These are phyloP conservation scores for Parasarocladium wereldwijsianum DNA, from an alignment of 2,329 filamentous ascomycete species.

Conservation along the genomic window DNA sequence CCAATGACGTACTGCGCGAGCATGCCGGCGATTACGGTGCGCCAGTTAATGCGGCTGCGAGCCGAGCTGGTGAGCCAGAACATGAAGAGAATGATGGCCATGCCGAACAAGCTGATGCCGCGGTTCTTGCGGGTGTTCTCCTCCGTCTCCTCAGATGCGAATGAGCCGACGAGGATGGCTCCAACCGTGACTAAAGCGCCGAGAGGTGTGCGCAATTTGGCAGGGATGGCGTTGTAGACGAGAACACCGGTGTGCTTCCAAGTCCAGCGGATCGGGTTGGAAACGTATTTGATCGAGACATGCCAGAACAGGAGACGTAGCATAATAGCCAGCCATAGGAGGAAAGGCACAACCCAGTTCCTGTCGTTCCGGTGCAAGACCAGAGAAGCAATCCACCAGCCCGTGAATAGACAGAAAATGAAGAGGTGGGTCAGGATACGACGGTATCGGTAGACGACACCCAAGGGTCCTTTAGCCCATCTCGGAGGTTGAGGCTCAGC, in stretches of 20 bases:
- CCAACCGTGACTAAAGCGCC: constrained; percentile 50
- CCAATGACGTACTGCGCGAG: constrained; percentile 77
- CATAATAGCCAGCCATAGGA: constrained; percentile 62
- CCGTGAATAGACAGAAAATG: constrained; percentile 28
- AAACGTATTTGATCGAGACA: constrained; percentile 49
- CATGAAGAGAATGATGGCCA: constrained; percentile 51
- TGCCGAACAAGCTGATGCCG: constrained; percentile 65
- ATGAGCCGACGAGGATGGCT: constrained; percentile 64
- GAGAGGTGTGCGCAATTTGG: constrained; percentile 46
- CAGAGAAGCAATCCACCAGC: constrained; percentile 66
- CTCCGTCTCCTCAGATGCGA: constrained; percentile 53
- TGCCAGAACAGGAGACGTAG: constrained; percentile 63
- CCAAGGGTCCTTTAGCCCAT: constrained; percentile 11
- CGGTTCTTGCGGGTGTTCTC: constrained; percentile 73
- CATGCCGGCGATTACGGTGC: constrained; percentile 80
- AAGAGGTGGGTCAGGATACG: constrained; percentile 30
- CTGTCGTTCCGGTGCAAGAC: constrained; percentile 56
- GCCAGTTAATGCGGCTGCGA: constrained; percentile 51
- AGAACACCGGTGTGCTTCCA: constrained; percentile 53
- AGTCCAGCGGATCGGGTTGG: constrained; percentile 47
- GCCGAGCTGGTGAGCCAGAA: constrained; percentile 62
- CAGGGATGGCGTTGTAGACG: constrained; percentile 47
- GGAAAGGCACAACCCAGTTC: constrained; percentile 75
- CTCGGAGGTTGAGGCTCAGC: not conserved
- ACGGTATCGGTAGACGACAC: constrained; percentile 27